phyloP scores from a whole-genome alignment of 2,329 filamentous ascomycete species.

The Colletotrichum melonis region DNA sequence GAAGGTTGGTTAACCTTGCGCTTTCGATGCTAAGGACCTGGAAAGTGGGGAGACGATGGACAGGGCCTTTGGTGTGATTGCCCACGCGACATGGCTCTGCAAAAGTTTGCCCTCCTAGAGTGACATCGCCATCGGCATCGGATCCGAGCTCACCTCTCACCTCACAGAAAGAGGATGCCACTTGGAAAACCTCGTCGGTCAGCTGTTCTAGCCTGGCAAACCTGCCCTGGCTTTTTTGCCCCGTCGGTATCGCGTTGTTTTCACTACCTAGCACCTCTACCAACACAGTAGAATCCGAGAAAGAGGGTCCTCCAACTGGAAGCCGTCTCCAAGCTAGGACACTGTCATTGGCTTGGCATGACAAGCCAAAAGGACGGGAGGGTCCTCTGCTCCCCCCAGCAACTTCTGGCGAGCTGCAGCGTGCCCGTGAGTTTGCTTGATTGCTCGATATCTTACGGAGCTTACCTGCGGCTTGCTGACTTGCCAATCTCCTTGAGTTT shows the following conservation, averaged over 20 bases:
- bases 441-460: background rate
- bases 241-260: background rate
- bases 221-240: background rate
- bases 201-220: background rate
- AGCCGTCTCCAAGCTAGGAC: background rate
- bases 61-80: background rate
- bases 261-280: no score
- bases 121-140: background rate
- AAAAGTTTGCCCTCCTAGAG: background rate
- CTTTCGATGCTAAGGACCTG: background rate
- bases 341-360: background rate
- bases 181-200: background rate
- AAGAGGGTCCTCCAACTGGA: background rate
- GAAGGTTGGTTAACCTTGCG: background rate
- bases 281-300: background rate
- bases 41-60: background rate
- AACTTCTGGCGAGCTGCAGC: constrained; percentile 23
- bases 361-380: background rate
- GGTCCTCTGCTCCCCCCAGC: background rate
- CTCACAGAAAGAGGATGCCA: background rate
- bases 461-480: background rate
- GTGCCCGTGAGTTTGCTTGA: background rate
- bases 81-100: background rate
- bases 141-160: background rate
- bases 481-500: background rate